A percentile compares a stretch with the other conserved stretches of the same genome.
These are phyloP conservation scores for Fusarium chaquense DNA, from an alignment of 2,329 filamentous ascomycete species.

Conservation along the genomic window DNA sequence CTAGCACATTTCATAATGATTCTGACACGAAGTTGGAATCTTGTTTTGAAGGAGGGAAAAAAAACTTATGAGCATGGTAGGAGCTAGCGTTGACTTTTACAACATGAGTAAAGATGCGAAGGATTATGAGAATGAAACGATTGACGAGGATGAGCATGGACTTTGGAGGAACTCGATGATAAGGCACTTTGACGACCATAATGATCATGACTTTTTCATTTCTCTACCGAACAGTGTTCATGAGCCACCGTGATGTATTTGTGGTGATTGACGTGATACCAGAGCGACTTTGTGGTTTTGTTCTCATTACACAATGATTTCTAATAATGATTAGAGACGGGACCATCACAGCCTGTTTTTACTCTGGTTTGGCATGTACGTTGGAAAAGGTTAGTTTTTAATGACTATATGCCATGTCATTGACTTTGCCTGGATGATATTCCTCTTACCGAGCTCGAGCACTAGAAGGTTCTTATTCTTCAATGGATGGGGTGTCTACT, in stretches of 20 bases:
- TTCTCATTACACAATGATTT: background rate
- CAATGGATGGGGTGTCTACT: background rate
- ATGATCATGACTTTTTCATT: conserved; percentile 44
- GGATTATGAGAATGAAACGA: conserved; percentile 33
- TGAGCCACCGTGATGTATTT: background rate
- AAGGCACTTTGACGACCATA: conserved; percentile 46
- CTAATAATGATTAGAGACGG: background rate
- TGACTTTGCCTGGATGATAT: background rate
- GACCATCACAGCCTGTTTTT: background rate
- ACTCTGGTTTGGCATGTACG: background rate
- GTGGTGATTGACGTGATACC: conserved; percentile 8
- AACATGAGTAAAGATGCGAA: conserved; percentile 26
- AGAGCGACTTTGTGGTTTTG: background rate
- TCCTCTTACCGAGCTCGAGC: background rate
- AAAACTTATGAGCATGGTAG: conserved; percentile 33
- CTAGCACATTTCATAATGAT: background rate
- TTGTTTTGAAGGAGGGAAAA: conserved; percentile 28
- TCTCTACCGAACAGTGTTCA: conserved; percentile 6
- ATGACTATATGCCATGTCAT: background rate
- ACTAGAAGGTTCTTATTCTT: background rate
- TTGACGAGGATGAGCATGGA: conserved; percentile 35
- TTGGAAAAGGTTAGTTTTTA: background rate
- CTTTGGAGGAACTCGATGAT: conserved; percentile 41
- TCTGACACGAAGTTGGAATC: conserved; percentile 10
- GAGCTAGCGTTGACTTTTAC: conserved; percentile 41